phyloP scores from a whole-genome alignment of 2,329 filamentous ascomycete genomes.

The Pseudogymnoascus sp. region DNA sequence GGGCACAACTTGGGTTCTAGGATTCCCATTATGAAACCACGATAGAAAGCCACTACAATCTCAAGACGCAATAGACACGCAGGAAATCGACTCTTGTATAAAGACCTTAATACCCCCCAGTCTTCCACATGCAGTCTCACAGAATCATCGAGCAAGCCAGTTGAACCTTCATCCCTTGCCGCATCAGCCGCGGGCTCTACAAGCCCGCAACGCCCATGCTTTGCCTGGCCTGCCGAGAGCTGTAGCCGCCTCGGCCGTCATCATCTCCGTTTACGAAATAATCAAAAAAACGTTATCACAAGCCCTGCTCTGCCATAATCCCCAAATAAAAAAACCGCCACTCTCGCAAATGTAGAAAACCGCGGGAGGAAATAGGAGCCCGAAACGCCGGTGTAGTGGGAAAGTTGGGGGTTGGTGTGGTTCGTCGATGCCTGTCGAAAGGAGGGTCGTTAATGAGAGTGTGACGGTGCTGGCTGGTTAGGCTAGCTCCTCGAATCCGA shows the following conservation, averaged over 20 bases:
- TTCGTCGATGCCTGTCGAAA: slow-evolving; percentile 6
- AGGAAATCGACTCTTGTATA: slow-evolving; percentile 8
- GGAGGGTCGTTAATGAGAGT: slow-evolving; percentile 6
- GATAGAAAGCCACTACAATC: slow-evolving; percentile 6
- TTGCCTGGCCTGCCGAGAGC: slow-evolving; percentile 6
- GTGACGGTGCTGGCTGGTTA: background rate
- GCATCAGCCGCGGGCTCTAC: background rate
- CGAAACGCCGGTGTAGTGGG: slow-evolving; percentile 1
- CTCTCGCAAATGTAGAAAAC: background rate
- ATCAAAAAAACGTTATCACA: background rate
- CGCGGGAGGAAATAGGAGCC: background rate
- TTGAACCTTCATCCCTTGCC: background rate
- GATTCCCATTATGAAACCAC: background rate
- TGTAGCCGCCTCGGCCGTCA: background rate
- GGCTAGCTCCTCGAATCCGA: slow-evolving; percentile 48
- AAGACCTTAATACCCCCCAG: background rate
- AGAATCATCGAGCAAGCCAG: slow-evolving; percentile 4
- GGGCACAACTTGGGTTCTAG: background rate
- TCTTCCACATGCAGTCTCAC: slow-evolving; percentile 3
- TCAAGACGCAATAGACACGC: slow-evolving; percentile 4
- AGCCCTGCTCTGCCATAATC: slow-evolving; percentile 4
- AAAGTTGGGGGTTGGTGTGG: background rate
- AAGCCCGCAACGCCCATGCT: background rate
- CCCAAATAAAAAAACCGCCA: background rate
- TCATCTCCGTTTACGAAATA: slow-evolving; percentile 1